Base-by-base conservation (phyloP, 2,329 filamentous ascomycete genomes). In the Albophoma yamanashiensis region DNA sequence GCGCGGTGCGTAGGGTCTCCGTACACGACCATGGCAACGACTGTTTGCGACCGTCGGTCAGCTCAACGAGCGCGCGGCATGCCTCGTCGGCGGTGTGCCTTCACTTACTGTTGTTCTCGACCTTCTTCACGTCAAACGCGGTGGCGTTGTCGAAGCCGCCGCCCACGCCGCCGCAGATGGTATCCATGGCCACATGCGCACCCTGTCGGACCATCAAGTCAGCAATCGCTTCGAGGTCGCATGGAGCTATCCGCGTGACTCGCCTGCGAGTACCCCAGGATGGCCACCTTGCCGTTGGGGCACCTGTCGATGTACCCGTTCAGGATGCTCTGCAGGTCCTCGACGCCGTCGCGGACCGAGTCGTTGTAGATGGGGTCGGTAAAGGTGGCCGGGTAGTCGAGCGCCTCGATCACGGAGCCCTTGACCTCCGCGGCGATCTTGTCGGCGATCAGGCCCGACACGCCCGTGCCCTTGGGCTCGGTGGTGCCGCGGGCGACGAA, bases 181-280 rank as follows among this genome's bases (percentile, higher is more conserved):
- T 66, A 42, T 78, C 74, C 50, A 65, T 65, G 1, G 70, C 61
- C 40, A 78, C 64, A 40, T 78, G 75, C 0, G 74, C 75, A 40
- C 76, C 76, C 71, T 76, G 56, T 34, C 9, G 25, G 4, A 45
- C 6, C 22, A 50, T 12, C 47, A 42, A 22, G 42, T 59, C 20
- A 60, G 45, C 25, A 31, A 22, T 7, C 3, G 25, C 3, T 12
- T 14, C 3, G 9, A 3, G 22, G 3, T 1, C 3, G 3, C 4
- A 20, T 20, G 3, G 0, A 50, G 0, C 14, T 2, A 20, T n/a
- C 38, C 5, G 2, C 1, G 14, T 9, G 12, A 57, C 66, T 36
- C 61, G 71, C 73, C 70, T 78, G 76, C 2, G 76, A 78, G 61
- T 74, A 78, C 1, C 75, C 76, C 53, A 78, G 56, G 38, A 78